A percentile compares a stretch with the other conserved stretches of the same genome.
Evolutionary conservation across 2,329 filamentous ascomycete genomes (phyloP).

Genomic region (Fusarium globosum): DNA sequence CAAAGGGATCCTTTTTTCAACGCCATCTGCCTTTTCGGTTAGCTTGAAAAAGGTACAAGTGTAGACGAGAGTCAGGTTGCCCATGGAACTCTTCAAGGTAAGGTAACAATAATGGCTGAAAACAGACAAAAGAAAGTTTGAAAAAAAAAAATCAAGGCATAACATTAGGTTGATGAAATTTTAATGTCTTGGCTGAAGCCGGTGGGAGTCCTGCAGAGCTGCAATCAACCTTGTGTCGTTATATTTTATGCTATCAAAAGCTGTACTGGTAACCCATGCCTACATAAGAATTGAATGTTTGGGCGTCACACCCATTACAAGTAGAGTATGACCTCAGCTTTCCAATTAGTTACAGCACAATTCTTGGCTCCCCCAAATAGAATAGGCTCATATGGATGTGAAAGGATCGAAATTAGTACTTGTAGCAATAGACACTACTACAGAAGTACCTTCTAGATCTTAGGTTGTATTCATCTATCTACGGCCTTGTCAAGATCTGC

Average conservation of each 20-base stretch:
- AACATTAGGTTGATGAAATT: not conserved
- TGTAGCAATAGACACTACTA: not conserved
- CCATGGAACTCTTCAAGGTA: not conserved
- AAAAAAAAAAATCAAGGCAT: not conserved
- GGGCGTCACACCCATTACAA: not conserved
- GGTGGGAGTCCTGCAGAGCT: not conserved
- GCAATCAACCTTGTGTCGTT: not conserved
- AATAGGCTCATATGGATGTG: not conserved
- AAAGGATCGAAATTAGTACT: not conserved
- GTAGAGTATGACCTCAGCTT: not conserved
- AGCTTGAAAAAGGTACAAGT: not conserved
- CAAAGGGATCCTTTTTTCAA: slow-evolving; percentile 29
- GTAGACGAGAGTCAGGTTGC: not conserved
- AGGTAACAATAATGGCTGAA: not conserved
- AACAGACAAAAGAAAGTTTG: not conserved
- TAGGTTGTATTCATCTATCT: slow-evolving; percentile 28
- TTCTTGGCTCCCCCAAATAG: not conserved
- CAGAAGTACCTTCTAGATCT: slow-evolving; percentile 3
- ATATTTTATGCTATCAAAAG: not conserved
- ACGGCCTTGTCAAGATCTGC: slow-evolving; percentile 35
- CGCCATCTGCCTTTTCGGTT: slow-evolving; percentile 26
- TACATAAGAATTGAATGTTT: not conserved
- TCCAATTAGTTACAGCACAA: not conserved
- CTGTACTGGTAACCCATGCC: not conserved
- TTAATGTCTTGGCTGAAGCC: not conserved